Conservation (phyloP, 2,329 filamentous ascomycete genomes). For the Diaporthe sp. region DNA sequence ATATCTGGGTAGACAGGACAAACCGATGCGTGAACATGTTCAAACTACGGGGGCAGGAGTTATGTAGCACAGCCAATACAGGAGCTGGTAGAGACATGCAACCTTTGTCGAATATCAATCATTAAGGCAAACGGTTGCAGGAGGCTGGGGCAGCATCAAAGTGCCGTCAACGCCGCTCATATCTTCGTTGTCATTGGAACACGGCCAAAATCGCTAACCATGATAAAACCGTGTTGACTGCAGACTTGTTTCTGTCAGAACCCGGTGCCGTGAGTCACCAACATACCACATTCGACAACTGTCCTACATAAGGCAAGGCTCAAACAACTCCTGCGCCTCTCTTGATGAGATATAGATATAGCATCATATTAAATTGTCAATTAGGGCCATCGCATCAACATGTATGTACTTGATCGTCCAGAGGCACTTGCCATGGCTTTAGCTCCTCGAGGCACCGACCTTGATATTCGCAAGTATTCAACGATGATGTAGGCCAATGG, state of each 20-base stretch:
- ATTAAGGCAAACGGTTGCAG: background rate
- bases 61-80: background rate
- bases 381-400: background rate
- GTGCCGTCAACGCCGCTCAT: too few relatives aligned
- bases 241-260: background rate
- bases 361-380: background rate
- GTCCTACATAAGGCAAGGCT: background rate
- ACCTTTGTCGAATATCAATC: background rate
- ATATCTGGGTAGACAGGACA: conserved; percentile 30
- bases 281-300: background rate
- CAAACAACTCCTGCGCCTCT: background rate
- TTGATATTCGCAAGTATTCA: background rate
- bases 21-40: conserved; percentile 5
- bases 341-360: too few relatives aligned
- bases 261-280: background rate
- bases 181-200: background rate
- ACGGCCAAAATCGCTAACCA: background rate
- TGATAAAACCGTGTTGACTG: background rate
- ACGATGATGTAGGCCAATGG: background rate
- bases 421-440: background rate
- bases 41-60: conserved; percentile 10
- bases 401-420: background rate
- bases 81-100: background rate
- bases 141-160: background rate
- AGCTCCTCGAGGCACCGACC: background rate